These are phyloP conservation scores for Epithemia pelagica DNA, from an alignment of 108 stramenopile genomes.

Conservation along the genomic window DNA sequence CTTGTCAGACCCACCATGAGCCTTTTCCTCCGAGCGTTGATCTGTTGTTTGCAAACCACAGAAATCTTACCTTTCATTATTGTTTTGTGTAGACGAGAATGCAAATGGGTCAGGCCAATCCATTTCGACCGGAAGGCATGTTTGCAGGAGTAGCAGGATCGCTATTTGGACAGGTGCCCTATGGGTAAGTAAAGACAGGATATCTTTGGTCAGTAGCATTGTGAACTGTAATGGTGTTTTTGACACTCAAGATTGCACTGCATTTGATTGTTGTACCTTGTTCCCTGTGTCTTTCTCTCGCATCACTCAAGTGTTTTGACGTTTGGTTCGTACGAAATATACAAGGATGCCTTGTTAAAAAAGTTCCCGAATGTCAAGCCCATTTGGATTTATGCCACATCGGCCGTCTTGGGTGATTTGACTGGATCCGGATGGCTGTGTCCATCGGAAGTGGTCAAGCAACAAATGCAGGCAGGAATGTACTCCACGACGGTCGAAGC, in stretches of 20 bases:
- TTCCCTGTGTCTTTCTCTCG: not conserved
- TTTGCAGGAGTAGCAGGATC: conserved; percentile 53
- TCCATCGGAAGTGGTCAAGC: conserved; percentile 75
- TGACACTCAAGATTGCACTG: no score
- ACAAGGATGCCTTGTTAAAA: conserved; percentile 51
- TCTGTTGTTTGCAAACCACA: no score
- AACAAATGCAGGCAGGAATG: conserved; percentile 71
- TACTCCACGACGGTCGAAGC: conserved; percentile 53
- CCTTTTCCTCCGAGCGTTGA: no score
- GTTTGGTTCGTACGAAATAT: conserved; percentile 81
- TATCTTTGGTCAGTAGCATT: no score
- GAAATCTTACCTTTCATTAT: no score
- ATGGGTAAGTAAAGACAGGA: conserved; percentile 37
- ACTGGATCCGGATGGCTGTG: conserved; percentile 72
- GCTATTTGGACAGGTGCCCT: conserved; percentile 73
- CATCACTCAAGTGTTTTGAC: conserved; percentile 58
- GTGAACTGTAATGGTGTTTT: not conserved
- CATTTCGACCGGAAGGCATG: conserved; percentile 42
- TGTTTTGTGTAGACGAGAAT: conserved; percentile 70
- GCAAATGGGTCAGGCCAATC: conserved; percentile 59
- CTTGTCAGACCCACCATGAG: no score
- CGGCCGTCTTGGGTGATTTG: conserved; percentile 68
- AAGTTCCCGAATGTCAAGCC: conserved; percentile 49
- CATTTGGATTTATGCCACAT: conserved; percentile 46
- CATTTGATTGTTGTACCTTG: not conserved